Conservation (phyloP, 345 rosid species). For the Carallia pectinifolia region DNA sequence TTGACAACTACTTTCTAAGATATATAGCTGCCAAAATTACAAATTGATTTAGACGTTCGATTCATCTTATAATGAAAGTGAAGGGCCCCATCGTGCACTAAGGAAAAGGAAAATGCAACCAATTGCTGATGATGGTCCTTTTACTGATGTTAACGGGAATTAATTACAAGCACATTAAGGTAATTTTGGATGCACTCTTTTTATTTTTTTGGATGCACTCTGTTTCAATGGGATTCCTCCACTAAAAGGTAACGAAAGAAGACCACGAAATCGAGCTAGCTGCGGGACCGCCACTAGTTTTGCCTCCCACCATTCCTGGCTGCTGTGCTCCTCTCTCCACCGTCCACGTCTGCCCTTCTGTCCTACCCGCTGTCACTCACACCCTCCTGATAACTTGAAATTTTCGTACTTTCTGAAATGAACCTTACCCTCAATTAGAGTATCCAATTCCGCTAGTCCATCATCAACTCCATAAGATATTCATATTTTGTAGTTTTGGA, state of each 20-base stretch:
- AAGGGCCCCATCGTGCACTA: no score
- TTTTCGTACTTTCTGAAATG: neutral
- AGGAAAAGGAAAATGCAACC: no score
- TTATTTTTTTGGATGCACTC: neutral
- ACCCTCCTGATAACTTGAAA: neutral
- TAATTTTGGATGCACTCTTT: no score
- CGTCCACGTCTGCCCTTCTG: constrained; percentile 23
- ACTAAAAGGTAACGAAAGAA: neutral
- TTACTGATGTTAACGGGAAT: neutral
- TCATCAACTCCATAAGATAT: no score
- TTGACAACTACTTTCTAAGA: no score
- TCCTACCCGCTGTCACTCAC: neutral
- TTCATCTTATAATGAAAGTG: no score
- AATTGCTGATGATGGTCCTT: no score
- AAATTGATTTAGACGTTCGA: no score
- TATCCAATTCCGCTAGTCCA: no score
- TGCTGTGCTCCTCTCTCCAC: neutral
- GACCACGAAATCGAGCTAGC: neutral
- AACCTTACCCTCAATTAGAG: no score
- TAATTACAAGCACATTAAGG: neutral
- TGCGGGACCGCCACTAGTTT: constrained; percentile 9
- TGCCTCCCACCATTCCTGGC: neutral
- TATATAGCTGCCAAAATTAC: no score
- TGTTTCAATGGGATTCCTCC: neutral
- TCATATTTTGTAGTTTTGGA: no score